Base-by-base conservation (phyloP, 352 stramenopile genomes). In the Hyaloperonospora arabidopsidis region DNA sequence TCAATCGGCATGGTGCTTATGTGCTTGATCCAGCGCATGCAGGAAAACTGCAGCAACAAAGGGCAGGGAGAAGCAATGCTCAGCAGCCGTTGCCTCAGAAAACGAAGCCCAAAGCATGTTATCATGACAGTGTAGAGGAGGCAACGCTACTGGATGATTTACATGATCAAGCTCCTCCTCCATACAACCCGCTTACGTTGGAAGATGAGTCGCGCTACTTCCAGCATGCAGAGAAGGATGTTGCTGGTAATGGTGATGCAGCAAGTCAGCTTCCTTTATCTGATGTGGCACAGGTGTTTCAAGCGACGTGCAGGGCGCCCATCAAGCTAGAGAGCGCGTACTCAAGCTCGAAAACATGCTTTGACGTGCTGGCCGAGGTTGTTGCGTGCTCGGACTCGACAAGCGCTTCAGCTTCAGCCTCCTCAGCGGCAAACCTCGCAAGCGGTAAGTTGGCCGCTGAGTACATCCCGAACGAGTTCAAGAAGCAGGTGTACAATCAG, bases 201-300 rank as follows among this genome's bases (percentile, higher is more conserved):
- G 84, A 88, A 57, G 79, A 93, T 43, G 78, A 89, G 22, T 85
- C 80, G 11, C 76, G 80, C 22, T 93, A 93, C 60, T 93, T 93
- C 34, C 76, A 91, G 41, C 70, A 78, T 23, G 47, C 62, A 2
- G 60, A 72, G 35, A 67, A 69, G 7, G 25, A 8, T 32, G 61
- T 61, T n/a, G 54, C 28, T 51, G 41, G 36, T 57, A 50, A 67
- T 49, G 52, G 49, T 22, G 56, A 63, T 22, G 50, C 55, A 11
- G 57, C 55, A 2, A 35, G 55, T 36, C 59, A 61, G 15, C 18
- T 72, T 49, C 61, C 65, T 14, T 22, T 67, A 43, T 49, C 52
- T 14, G 66, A 83, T 14, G 73, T 74, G 19, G 60, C 58, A 5
- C 46, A 61, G 1, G 68, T 75, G 19, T 87, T 91, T 40, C 70